Evolutionary conservation across 371 early-diverging fungal species (phyloP).

Genomic region (Lichtheimia hyalospora): DNA sequence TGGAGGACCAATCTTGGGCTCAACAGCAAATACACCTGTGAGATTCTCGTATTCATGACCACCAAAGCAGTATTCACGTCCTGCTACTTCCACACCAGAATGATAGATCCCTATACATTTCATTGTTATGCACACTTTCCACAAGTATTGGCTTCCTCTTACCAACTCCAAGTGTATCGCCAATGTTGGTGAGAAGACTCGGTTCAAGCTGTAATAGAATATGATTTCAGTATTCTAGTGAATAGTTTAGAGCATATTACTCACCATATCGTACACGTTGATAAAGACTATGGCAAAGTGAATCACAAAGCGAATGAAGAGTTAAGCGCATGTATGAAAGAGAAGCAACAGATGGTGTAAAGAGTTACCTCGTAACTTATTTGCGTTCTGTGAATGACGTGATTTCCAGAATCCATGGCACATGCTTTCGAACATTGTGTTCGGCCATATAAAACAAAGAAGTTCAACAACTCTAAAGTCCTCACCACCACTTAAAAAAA

Average conservation of each 20-base stretch:
- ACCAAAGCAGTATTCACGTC: conserved; percentile 64
- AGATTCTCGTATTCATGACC: conserved; percentile 59
- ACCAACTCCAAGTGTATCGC: conserved; percentile 59
- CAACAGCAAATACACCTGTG: conserved; percentile 62
- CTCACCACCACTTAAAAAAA: no score
- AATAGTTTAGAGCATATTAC: neutral
- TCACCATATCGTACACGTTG: conserved; percentile 64
- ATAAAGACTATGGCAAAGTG: conserved; percentile 37
- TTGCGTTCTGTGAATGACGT: conserved; percentile 7
- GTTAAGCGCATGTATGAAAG: no score
- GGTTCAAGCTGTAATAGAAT: conserved; percentile 45
- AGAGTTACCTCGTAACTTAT: conserved; percentile 8
- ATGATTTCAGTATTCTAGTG: neutral
- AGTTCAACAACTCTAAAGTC: no score
- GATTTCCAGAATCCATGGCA: conserved; percentile 16
- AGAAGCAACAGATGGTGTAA: neutral
- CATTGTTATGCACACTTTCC: neutral
- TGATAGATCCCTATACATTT: conserved; percentile 58
- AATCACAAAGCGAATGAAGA: neutral
- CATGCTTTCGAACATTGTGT: conserved; percentile 13
- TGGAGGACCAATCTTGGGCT: conserved; percentile 57
- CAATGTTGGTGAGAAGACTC: conserved; percentile 52
- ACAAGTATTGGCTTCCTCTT: conserved; percentile 6
- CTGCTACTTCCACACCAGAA: conserved; percentile 61
- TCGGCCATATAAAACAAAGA: no score